Evolutionary conservation across 768 basidiomycete genomes (phyloP), one percentile per base, ranked within the genome.

Genomic region (Lanmaoa rubissima): DNA sequence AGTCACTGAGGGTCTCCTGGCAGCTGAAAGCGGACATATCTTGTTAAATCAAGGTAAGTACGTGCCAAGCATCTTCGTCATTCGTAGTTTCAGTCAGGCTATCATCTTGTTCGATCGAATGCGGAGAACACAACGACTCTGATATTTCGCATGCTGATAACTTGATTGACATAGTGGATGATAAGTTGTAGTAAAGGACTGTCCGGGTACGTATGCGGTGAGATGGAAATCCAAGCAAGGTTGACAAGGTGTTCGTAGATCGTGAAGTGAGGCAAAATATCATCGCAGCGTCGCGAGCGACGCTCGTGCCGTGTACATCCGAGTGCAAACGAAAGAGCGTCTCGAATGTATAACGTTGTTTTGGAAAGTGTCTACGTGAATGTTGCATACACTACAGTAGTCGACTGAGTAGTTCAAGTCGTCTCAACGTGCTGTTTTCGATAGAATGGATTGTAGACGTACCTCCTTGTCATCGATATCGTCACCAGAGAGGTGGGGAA

Each of bases 1-100:
- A 32, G 6, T 60, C 32, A 11, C 38, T 1, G 34, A 43, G 8
- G 16, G 47, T 40, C 24, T 34, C 11, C 28, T 46, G 11, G 34
- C 41, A 2, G 26, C 3, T 5, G 58, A 61, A 35, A 53, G 19
- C 6, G 45, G 19, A 12, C 32, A 45, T 43, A 47, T 61, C n/a
- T 46, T 61, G 32, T 43, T 55, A 24, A 6, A 54, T 61, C 24
- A 61, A 55, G 53, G 21, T 24, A 24, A 24, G 60, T 55, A 34
- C 32, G 26, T 14, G 6, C 4, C 6, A 0, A 6, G 35, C 24
- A 8, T 47, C 11, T 3, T 4, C 10, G n/a, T 26, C n/a, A 17
- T 26, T 53, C 13, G 9, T 35, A n/a, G 5, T 11, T 36, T 21
- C 28, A 7, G 3, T 21, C n/a, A 57, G 55, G 55, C 55, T 16